Evolutionary conservation across 331 rosid species (phyloP), one percentile per base, ranked within the genome.

Genomic region (Acacia pycnantha): DNA sequence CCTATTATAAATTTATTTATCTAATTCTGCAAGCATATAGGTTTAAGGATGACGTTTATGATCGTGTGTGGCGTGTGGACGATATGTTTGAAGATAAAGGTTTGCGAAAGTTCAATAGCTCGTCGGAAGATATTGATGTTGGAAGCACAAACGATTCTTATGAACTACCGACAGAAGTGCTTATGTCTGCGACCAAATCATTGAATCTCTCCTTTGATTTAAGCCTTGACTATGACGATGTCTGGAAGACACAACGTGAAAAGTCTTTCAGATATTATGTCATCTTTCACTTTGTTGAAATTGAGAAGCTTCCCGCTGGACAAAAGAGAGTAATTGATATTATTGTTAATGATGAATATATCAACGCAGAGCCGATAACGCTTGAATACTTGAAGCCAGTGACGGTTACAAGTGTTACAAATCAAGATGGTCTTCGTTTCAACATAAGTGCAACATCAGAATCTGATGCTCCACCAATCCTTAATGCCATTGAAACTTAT

Each of bases 391-490:
- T 58, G 4, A 58, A 58, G 65, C 65, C 65, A 0, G 15, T n/a
- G 33, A 11, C 65, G 3, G 31, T 58, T 58, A 1, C 29, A 1
- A 2, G 3, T 58, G 15, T 58, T 4, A 58, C 65, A n/a, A 0
- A 24, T 18, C 3, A 12, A 6, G 54, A n/a, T 7, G 0, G 0
- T 9, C 53, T 83, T 33, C 0, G 0, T 27, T 85, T 70, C 46
- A 46, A 1, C 43, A 66, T 85, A 15, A 33, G 4, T 1, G 81
- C 84, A 37, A 12, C 83, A 6, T n/a, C 75, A 0, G 70, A 83
- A 51, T 88, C 94, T 1, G 76, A 81, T 47, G 89, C 85, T 79
- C 94, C 89, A 1, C 88, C 94, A 80, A 58, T 90, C 43, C 87
- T 88, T 37, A 90, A 88, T 26, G 90, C 91, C 24, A 24, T 82